Conservation (phyloP, 805 yeast genomes). For the Metschnikowia noctiluminum region DNA sequence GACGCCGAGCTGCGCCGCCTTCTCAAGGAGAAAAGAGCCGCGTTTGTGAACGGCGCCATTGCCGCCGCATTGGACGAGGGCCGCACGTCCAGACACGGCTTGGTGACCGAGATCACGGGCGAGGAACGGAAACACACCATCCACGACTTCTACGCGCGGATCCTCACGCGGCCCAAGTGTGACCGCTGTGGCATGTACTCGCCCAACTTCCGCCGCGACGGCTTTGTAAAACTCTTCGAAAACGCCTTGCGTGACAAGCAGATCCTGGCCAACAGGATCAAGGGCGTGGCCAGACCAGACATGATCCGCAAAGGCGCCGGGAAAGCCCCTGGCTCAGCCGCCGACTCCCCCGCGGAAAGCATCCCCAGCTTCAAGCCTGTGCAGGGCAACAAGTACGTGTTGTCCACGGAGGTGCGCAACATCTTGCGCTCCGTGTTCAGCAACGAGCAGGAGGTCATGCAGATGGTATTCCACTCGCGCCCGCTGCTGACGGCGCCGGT, state of each 20-base stretch:
- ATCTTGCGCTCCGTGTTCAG: constrained; percentile 71
- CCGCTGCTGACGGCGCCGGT: constrained; percentile 52
- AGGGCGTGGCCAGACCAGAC: constrained; percentile 72
- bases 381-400: constrained; percentile 77
- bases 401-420: constrained; percentile 84
- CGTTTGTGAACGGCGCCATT: constrained; percentile 69
- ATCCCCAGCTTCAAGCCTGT: constrained; percentile 56
- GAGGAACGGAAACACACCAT: constrained; percentile 80
- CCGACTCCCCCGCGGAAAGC: constrained; percentile 16
- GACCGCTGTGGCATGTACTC: constrained; percentile 95
- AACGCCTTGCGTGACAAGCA: constrained; percentile 81
- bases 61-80: constrained; percentile 75
- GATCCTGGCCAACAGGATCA: constrained; percentile 72
- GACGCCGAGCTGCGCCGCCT: constrained; percentile 38
- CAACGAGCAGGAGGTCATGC: constrained; percentile 65
- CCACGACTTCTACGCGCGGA: constrained; percentile 69
- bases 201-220: constrained; percentile 93
- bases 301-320: constrained; percentile 45
- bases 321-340: constrained; percentile 10
- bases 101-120: constrained; percentile 76
- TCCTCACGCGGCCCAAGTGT: constrained; percentile 80
- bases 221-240: constrained; percentile 88
- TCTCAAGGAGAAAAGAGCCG: constrained; percentile 57
- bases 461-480: constrained; percentile 76
- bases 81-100: constrained; percentile 61